phyloP scores from a whole-genome alignment of 768 basidiomycete species.

The Cystobasidium tubakii region DNA sequence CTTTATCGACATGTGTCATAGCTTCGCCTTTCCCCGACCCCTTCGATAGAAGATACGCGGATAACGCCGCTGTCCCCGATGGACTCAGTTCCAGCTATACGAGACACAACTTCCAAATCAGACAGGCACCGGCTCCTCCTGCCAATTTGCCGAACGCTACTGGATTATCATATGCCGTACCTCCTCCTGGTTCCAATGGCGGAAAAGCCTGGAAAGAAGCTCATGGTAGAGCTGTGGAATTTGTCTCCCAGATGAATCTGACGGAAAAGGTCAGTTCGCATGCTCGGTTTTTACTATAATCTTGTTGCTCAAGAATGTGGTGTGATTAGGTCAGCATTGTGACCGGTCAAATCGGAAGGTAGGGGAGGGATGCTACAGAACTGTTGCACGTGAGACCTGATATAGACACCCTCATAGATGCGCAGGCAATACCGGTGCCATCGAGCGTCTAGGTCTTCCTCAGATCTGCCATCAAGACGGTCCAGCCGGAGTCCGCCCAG shows the following conservation, averaged over 20 bases:
- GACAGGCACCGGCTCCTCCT: conserved; percentile 15
- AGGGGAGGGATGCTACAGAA: too few relatives aligned
- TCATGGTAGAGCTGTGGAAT: neutral
- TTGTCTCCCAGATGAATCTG: conserved; percentile 17
- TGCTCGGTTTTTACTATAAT: neutral
- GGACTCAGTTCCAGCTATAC: neutral
- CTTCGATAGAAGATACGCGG: conserved; percentile 9
- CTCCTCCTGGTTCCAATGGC: neutral
- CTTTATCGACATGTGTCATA: neutral
- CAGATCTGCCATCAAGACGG: conserved; percentile 49
- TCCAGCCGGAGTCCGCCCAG: conserved; percentile 22
- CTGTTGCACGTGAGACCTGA: neutral
- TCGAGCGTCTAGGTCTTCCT: conserved; percentile 33
- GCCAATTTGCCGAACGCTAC: conserved; percentile 14
- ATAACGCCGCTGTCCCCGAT: neutral
- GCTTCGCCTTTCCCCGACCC: neutral
- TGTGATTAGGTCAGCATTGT: conserved; percentile 18
- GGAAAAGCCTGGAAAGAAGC: conserved; percentile 34
- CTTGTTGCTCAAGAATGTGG: neutral
- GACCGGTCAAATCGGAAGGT: conserved; percentile 27
- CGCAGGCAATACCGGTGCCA: conserved; percentile 23
- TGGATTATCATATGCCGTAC: conserved; percentile 16
- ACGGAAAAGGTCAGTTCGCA: conserved; percentile 2
- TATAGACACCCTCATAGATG: neutral
- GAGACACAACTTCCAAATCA: neutral